Evolutionary conservation across 2,329 filamentous ascomycete species (phyloP), one percentile per base, ranked within the genome.

Genomic region (Botrytis galanthina): DNA sequence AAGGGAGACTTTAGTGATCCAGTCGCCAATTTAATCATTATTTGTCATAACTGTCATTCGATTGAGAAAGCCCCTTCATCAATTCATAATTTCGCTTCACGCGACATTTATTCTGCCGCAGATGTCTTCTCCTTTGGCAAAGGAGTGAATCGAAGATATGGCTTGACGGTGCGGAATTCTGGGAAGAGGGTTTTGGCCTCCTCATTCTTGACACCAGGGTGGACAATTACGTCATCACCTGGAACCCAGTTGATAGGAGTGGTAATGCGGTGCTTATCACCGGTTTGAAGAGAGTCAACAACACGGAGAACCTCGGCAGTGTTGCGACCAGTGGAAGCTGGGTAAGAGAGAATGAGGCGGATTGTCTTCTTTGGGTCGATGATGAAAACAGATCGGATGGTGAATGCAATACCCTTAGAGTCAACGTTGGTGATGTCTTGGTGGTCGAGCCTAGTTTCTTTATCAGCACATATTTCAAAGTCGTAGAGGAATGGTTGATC

Each of bases 341-440:
- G 95, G 87, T 97, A 98, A 81, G 93, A 91, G 86, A 97, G 92
- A 83, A 94, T 97, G 82, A 95, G 90, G 80, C 95, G 92, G 85
- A 97, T 96, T 83, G 92, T 95, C 91, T 97, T 97, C 84, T 89
- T 90, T 77, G 94, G 94, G 86, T 97, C 94, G 83, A 97, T 96
- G 85, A 97, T 87, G 88, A 97, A 97, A 82, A 97, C 95, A 79
- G 92, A 94, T 80, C 95, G 93, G 85, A 98, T 97, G 79, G 95
- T 97, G 85, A 97, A 95, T 73, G 94, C 94, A 79, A 95, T 92
- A 79, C 92, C 92, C 88, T 93, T 93, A 80, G 87, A 83, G 83
- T 94, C 92, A 73, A 94, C 91, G 84, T 94, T 94, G 85, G 90
- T 92, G 80, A 90, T 88, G 83, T 94, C 92, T 83, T 94, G 91